A percentile compares a stretch with the other conserved stretches of the same genome.
Conservation (phyloP, 164 flowering plant genomes). For the Stephania japonica region DNA sequence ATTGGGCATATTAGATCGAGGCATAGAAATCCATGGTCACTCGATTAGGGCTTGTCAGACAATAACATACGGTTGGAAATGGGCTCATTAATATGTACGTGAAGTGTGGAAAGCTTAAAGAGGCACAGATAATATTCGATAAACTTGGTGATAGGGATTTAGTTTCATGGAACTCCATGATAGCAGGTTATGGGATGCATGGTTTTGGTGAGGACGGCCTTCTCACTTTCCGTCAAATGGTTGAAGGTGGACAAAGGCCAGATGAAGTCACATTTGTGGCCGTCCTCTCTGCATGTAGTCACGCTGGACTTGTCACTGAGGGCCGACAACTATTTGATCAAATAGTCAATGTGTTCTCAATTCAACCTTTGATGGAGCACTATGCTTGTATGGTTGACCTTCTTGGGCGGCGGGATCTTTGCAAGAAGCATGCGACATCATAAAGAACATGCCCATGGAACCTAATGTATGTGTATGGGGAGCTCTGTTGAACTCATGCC, state of each 20-base stretch:
- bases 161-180: constrained; percentile 76
- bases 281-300: constrained; percentile 78
- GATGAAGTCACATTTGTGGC: constrained; percentile 67
- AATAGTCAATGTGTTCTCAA: constrained; percentile 36
- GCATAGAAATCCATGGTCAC: constrained; percentile 67
- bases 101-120: constrained; percentile 55
- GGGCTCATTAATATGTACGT: constrained; percentile 67
- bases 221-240: constrained; percentile 42
- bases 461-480: constrained; percentile 72
- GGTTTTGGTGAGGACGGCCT: constrained; percentile 56
- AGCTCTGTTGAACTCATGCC: constrained; percentile 62
- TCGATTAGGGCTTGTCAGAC: constrained; percentile 34
- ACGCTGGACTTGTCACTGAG: constrained; percentile 60
- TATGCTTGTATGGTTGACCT: constrained; percentile 87
- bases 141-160: constrained; percentile 33
- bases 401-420: constrained; percentile 69
- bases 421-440: constrained; percentile 53
- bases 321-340: constrained; percentile 45
- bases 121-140: constrained; percentile 43
- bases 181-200: constrained; percentile 72
- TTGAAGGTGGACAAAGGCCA: constrained; percentile 36
- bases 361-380: constrained; percentile 62
- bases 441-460: constrained; percentile 57
- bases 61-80: constrained; percentile 40
- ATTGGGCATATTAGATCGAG: constrained; percentile 43